Percentiles rank a stretch among this genome's conserved stretches.
phyloP scores from a whole-genome alignment of 208 protist species.

The Paratrypanosoma confusum region DNA sequence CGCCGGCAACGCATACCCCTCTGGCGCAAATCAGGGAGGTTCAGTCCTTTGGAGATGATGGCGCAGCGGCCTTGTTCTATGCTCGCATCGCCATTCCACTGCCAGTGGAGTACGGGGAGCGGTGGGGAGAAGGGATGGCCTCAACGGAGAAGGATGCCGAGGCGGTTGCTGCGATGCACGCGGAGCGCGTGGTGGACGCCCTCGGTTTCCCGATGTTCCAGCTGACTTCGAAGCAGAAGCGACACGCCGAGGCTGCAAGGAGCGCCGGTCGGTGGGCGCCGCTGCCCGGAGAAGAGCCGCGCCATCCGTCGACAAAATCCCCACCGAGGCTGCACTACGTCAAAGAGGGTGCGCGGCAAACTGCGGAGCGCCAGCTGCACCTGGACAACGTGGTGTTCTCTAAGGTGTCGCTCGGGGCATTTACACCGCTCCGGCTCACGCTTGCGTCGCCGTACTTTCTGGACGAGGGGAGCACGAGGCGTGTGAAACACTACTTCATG shows the following conservation, averaged over 20 bases:
- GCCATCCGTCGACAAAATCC: slow-evolving; percentile 12
- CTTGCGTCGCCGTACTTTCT: slow-evolving; percentile 57
- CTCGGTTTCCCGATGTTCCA: slow-evolving; percentile 71
- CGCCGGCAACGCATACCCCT: no score
- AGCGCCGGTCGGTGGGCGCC: slow-evolving; percentile 52
- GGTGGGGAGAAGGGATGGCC: slow-evolving; percentile 69
- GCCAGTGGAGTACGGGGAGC: slow-evolving; percentile 50
- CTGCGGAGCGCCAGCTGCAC: slow-evolving; percentile 22
- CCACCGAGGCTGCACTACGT: slow-evolving; percentile 12
- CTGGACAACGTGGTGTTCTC: slow-evolving; percentile 42
- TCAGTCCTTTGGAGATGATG: slow-evolving; percentile 17
- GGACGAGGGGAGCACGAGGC: slow-evolving; percentile 29
- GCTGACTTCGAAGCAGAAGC: slow-evolving; percentile 63
- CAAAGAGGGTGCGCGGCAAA: slow-evolving; percentile 9
- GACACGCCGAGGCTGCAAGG: slow-evolving; percentile 62
- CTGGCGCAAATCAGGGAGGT: slow-evolving; percentile 41
- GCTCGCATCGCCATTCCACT: slow-evolving; percentile 51
- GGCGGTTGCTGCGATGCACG: slow-evolving; percentile 72
- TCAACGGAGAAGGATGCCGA: slow-evolving; percentile 59
- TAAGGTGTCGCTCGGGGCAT: slow-evolving; percentile 23
- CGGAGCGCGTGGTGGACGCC: slow-evolving; percentile 73
- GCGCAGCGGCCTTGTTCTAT: slow-evolving; percentile 34
- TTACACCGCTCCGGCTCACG: slow-evolving; percentile 37
- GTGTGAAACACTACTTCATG: slow-evolving; percentile 47
- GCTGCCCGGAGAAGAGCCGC: slow-evolving; percentile 11